Conservation (phyloP, 306 rosid genomes). For the Carpinus fangiana region DNA sequence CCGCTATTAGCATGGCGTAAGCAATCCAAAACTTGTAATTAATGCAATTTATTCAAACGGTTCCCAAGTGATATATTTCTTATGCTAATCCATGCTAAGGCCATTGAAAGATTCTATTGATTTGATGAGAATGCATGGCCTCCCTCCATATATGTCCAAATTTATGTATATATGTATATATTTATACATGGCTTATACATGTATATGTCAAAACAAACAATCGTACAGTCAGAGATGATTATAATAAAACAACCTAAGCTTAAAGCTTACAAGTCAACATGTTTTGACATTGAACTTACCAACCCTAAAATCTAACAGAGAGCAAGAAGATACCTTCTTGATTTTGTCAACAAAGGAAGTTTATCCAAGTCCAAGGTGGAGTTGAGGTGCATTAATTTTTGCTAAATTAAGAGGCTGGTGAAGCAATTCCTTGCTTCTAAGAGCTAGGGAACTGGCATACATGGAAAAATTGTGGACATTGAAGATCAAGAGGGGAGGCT, state of each 20-base stretch:
- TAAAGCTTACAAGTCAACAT: too few relatives aligned
- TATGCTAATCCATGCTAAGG: neutral
- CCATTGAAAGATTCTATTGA: too few relatives aligned
- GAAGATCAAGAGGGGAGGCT: neutral
- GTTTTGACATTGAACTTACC: too few relatives aligned
- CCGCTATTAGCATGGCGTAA: constrained; percentile 34
- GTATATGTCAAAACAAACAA: too few relatives aligned
- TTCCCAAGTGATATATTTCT: neutral
- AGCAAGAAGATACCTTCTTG: neutral
- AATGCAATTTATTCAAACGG: too few relatives aligned
- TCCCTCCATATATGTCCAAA: too few relatives aligned
- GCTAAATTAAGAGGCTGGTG: neutral
- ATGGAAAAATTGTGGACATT: neutral
- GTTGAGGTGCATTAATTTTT: neutral
- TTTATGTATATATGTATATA: too few relatives aligned
- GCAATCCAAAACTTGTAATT: neutral
- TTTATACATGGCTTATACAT: too few relatives aligned
- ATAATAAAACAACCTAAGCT: neutral
- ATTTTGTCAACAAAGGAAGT: neutral
- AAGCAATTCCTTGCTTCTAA: neutral
- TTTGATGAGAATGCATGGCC: too few relatives aligned
- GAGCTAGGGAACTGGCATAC: neutral
- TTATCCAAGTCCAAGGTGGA: neutral
- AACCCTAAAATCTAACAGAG: neutral
- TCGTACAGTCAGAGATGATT: too few relatives aligned